Base-by-base conservation (phyloP, 306 rosid species). In the Geum urbanum region DNA sequence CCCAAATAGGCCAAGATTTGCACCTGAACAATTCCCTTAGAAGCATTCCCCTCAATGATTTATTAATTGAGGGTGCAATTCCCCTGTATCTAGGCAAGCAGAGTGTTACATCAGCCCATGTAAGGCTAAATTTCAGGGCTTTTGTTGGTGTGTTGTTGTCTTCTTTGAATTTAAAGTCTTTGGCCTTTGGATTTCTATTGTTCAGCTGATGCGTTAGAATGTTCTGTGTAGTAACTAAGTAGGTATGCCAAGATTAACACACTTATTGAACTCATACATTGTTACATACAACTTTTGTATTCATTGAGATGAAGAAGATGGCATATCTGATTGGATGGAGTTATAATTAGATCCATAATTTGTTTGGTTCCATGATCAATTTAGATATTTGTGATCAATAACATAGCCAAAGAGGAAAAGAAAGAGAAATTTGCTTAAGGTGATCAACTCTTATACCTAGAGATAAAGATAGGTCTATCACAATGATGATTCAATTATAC, bases 61-160 rank as follows among this genome's bases (percentile, higher is more conserved):
- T n/a, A n/a, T n/a, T n/a, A n/a, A n/a, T n/a, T n/a, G n/a, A n/a
- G n/a, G n/a, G n/a, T n/a, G n/a, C n/a, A n/a, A n/a, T n/a, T n/a
- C n/a, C n/a, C n/a, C n/a, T n/a, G n/a, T n/a, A n/a, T n/a, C n/a
- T n/a, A n/a, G n/a, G n/a, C n/a, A n/a, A n/a, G n/a, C n/a, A n/a
- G n/a, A n/a, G 27, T 2, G 7, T 32, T 14, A 32, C 37, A 15
- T 16, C 12, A 7, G 64, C 72, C 72, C 66, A 67, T 55, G 46
- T 63, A 73, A 58, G 79, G 81, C 69, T 45, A 57, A 59, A 80
- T 65, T 60, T 69, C 74, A 56, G 66, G 32, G 74, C 55, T 24
- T 14, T 49, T 51, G 18, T 47, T 43, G 54, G 59, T 44, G 45
- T 43, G 9, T 43, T 63, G 5, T 14, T 39, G 12, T 41, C 1